phyloP scores from a whole-genome alignment of 495 filamentous ascomycete genomes.

The Bombardia bombarda region DNA sequence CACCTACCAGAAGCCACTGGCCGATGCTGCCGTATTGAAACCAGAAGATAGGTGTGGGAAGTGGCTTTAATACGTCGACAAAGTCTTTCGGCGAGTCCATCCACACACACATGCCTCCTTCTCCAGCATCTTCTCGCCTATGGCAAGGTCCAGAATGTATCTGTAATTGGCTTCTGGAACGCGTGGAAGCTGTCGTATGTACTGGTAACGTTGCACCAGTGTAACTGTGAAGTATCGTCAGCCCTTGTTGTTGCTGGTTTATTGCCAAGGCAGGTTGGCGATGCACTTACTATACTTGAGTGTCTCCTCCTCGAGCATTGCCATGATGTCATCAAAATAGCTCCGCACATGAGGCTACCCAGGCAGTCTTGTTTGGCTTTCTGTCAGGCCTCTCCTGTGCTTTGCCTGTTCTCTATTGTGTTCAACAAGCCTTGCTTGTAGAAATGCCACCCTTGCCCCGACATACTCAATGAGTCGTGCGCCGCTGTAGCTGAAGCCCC shows the following conservation, averaged over 20 bases:
- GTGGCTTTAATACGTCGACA: not conserved
- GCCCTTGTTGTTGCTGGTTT: not conserved
- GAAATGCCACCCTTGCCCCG: not conserved
- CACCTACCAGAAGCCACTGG: constrained; percentile 1
- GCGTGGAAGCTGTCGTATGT: not conserved
- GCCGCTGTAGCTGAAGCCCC: not conserved
- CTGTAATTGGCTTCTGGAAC: not conserved
- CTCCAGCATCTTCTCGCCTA: not conserved
- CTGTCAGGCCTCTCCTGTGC: not conserved
- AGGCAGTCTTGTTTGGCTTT: constrained; percentile 1
- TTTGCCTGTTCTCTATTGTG: not conserved
- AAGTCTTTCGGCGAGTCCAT: not conserved
- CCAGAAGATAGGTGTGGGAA: not conserved
- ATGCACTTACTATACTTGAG: not conserved
- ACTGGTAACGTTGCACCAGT: not conserved
- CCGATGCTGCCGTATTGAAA: not conserved
- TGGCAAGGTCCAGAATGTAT: not conserved
- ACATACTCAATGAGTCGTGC: not conserved
- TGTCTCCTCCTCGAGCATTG: not conserved
- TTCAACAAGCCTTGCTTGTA: not conserved
- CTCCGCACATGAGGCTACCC: not conserved
- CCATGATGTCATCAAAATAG: not conserved
- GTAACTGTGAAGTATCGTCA: not conserved
- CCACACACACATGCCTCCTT: not conserved
- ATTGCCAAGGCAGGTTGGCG: not conserved